Evolutionary conservation across 164 flowering plant genomes (phyloP).

Genomic region (Houttuynia cordata): DNA sequence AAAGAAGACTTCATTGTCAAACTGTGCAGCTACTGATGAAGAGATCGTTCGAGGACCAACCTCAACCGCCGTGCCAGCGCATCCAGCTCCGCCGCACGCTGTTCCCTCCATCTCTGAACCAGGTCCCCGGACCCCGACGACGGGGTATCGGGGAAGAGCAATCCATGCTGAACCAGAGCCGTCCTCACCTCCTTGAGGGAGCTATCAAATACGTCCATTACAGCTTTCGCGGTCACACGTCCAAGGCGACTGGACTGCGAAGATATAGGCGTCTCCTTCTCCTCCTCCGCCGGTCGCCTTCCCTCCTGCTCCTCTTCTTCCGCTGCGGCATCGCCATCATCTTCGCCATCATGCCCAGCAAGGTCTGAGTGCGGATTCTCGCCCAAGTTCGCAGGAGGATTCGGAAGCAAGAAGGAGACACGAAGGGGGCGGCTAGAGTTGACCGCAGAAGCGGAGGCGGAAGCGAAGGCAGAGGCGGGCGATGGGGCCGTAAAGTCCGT

Average conservation of each 20-base stretch:
- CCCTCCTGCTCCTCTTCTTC: too few species aligned
- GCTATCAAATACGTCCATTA: slow-evolving; percentile 17
- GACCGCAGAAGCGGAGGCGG: neutral
- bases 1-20: neutral
- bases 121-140: slow-evolving; percentile 13
- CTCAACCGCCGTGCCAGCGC: slow-evolving; percentile 39
- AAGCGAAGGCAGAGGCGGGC: neutral
- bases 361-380: neutral
- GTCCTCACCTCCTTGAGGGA: slow-evolving; percentile 12
- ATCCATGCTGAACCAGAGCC: slow-evolving; percentile 7
- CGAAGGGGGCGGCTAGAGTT: slow-evolving; percentile 5
- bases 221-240: slow-evolving; percentile 7
- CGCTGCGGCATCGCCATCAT: too few species aligned
- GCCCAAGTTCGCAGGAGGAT: neutral
- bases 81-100: slow-evolving; percentile 38
- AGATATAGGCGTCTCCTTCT: slow-evolving; percentile 3
- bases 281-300: neutral
- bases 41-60: slow-evolving; percentile 40
- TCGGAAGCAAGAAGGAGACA: slow-evolving; percentile 14
- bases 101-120: slow-evolving; percentile 32
- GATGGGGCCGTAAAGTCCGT: slow-evolving; percentile 8
- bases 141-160: slow-evolving; percentile 6
- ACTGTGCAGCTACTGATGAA: slow-evolving; percentile 1
- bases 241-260: slow-evolving; percentile 7
- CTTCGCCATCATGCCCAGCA: slow-evolving; percentile 1